phyloP scores from a whole-genome alignment of 768 basidiomycete species.

The Phylloporus sp. region DNA sequence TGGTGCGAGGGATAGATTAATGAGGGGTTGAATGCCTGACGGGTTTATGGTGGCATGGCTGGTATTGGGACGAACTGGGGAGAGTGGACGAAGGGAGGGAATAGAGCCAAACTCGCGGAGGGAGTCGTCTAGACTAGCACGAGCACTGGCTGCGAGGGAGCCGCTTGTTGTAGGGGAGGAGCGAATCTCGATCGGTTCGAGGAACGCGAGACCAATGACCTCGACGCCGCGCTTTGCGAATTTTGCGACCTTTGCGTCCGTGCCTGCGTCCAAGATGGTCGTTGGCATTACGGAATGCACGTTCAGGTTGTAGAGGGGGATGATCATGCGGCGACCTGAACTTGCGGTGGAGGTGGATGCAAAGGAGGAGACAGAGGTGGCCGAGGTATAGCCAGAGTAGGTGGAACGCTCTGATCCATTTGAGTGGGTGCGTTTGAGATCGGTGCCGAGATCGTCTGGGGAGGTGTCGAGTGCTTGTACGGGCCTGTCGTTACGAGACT shows the following conservation, averaged over 20 bases:
- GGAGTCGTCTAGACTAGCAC: slow-evolving; percentile 28
- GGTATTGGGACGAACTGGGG: slow-evolving; percentile 8
- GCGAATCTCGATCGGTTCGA: slow-evolving; percentile 81
- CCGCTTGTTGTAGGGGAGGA: slow-evolving; percentile 12
- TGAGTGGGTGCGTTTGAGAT: slow-evolving; percentile 32
- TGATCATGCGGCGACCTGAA: slow-evolving; percentile 63
- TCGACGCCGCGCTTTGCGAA: slow-evolving; percentile 72
- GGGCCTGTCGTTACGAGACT: slow-evolving; percentile 38
- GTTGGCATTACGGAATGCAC: slow-evolving; percentile 88
- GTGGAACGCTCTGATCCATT: slow-evolving; percentile 47
- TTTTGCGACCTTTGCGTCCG: slow-evolving; percentile 78
- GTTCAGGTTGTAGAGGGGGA: slow-evolving; percentile 82
- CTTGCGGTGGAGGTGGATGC: slow-evolving; percentile 40
- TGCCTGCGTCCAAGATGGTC: slow-evolving; percentile 81
- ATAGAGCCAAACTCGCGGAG: slow-evolving; percentile 20
- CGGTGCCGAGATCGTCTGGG: slow-evolving; percentile 25
- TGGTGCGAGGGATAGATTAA: slow-evolving; percentile 15
- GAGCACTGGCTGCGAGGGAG: slow-evolving; percentile 15
- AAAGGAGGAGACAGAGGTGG: slow-evolving; percentile 36
- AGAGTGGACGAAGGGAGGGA: slow-evolving; percentile 7
- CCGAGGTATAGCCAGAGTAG: slow-evolving; percentile 48
- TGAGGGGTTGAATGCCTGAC: slow-evolving; percentile 5
- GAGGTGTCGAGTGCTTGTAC: slow-evolving; percentile 44
- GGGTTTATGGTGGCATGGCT: neutral
- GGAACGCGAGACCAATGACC: slow-evolving; percentile 67